Base-by-base conservation (phyloP, 345 rosid genomes). In the Syzygium aromaticum region DNA sequence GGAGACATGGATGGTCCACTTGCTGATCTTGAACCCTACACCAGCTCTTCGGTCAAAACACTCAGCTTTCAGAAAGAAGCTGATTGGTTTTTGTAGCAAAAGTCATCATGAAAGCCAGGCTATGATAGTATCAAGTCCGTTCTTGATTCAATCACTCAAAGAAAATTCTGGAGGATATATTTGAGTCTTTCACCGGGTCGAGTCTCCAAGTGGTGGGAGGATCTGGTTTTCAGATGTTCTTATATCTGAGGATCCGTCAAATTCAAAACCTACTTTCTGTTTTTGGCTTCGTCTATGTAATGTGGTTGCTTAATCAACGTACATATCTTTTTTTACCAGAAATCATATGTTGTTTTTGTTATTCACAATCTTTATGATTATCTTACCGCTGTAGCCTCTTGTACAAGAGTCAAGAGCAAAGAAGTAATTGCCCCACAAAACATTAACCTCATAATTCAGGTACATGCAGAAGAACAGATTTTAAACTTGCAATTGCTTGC, bases 1-100 rank as follows among this genome's bases (percentile, higher is more conserved):
- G 94, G 89, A 85, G 89, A 91, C 94, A 94, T 63, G 28, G 86
- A 54, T 89, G 92, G 93, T 89, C 94, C 96, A 88, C 92, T 86
- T 90, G 92, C 90, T 90, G 88, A 84, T 89, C 91, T 84, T 87
- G 86, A 90, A 88, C 91, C 93, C 89, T 92, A 88, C 93, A 93
- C 63, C 59, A 22, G 64, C 80, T 38, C 49, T 38, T 73, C 2
- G 27, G 80, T 73, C 80, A 73, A 73, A 38, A 73, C 80, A 73
- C 80, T 73, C 80, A 33, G 49, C 49, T 38, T 73, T 40, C 38
- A 73, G 80, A 73, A 73, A 73, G 49, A 73, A 38, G 46, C 80
- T 17, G 49, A 73, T 73, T 73, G 80, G 80, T 19, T 73, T 33
- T 73, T 46, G 14, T 73, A 73, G 14, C 17, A 73, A 38, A 33